phyloP scores from a whole-genome alignment of 495 filamentous ascomycete species.

The Penicillium cataractarum region DNA sequence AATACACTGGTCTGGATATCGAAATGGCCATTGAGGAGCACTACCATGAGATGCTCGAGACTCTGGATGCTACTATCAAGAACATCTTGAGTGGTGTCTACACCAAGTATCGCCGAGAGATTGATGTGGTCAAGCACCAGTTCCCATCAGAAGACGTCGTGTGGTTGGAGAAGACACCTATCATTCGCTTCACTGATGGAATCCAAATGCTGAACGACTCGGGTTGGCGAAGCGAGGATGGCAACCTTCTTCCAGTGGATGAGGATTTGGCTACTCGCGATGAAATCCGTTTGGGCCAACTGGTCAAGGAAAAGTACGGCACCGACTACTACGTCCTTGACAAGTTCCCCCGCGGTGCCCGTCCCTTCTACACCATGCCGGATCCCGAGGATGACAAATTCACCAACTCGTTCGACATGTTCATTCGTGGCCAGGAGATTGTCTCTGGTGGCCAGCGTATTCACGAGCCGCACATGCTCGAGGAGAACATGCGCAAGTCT shows the following conservation, averaged over 20 bases:
- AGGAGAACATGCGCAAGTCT: conserved; percentile 72
- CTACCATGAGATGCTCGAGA: conserved; percentile 80
- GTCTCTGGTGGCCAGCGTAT: conserved; percentile 91
- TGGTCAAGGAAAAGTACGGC: conserved; percentile 82
- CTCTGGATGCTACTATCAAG: conserved; percentile 78
- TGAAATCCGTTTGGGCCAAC: conserved; percentile 80
- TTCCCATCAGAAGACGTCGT: conserved; percentile 69
- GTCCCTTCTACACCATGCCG: conserved; percentile 95
- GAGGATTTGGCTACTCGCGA: conserved; percentile 85
- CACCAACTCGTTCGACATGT: conserved; percentile 96
- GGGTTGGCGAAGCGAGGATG: conserved; percentile 77
- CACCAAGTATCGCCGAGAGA: conserved; percentile 65
- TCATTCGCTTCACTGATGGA: conserved; percentile 79
- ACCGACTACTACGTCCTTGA: conserved; percentile 95
- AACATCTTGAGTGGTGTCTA: conserved; percentile 77
- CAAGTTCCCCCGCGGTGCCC: conserved; percentile 82
- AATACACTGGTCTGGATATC: conserved; percentile 93
- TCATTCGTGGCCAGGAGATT: conserved; percentile 92
- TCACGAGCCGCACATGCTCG: conserved; percentile 74
- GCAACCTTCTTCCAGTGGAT: conserved; percentile 63
- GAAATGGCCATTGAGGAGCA: conserved; percentile 94
- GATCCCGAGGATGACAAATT: conserved; percentile 70
- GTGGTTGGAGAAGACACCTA: conserved; percentile 83
- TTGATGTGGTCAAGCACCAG: conserved; percentile 66
- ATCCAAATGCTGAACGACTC: conserved; percentile 80